Evolutionary conservation across 352 stramenopile genomes (phyloP).

Genomic region (Globisporangium cystogenes): DNA sequence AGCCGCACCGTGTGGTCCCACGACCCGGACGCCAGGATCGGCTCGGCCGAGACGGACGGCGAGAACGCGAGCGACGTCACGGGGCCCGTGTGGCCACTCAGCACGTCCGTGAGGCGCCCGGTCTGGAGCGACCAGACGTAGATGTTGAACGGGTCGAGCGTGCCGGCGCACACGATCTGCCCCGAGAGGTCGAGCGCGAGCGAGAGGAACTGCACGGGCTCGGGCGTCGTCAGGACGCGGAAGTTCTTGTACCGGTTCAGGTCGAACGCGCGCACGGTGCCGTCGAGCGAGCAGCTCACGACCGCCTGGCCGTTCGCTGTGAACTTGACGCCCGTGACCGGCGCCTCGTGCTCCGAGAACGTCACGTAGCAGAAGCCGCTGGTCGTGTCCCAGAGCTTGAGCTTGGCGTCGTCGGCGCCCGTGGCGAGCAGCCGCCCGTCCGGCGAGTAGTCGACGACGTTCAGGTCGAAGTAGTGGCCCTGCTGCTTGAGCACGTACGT

Average conservation of each 20-base stretch:
- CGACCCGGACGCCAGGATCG: slow-evolving; percentile 92
- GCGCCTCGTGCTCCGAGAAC: slow-evolving; percentile 96
- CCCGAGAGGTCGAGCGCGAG: slow-evolving; percentile 96
- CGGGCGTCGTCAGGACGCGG: slow-evolving; percentile 95
- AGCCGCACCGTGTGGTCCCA: slow-evolving; percentile 99
- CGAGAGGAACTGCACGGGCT: slow-evolving; percentile 96
- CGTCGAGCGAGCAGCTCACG: slow-evolving; percentile 96
- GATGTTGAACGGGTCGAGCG: slow-evolving; percentile 96
- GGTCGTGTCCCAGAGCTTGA: slow-evolving; percentile 98
- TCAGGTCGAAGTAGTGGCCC: slow-evolving; percentile 98
- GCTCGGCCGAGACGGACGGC: slow-evolving; percentile 67
- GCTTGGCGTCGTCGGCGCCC: slow-evolving; percentile 97
- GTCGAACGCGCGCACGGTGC: slow-evolving; percentile 98
- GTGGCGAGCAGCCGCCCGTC: slow-evolving; percentile 96
- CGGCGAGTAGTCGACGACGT: slow-evolving; percentile 95
- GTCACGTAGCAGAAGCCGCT: slow-evolving; percentile 99
- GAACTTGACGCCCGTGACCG: slow-evolving; percentile 96
- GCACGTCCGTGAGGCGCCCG: slow-evolving; percentile 95
- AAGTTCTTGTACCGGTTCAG: slow-evolving; percentile 99
- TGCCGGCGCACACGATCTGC: slow-evolving; percentile 94
- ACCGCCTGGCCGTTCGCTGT: slow-evolving; percentile 90
- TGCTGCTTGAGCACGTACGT: slow-evolving; percentile 99
- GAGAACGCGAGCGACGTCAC: slow-evolving; percentile 94
- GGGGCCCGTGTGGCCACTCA: slow-evolving; percentile 97
- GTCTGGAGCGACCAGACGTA: slow-evolving; percentile 98